A percentile compares a stretch with the other conserved stretches of the same genome.
Conservation (phyloP, 2,329 filamentous ascomycete genomes). For the Aureobasidium uvarum region DNA sequence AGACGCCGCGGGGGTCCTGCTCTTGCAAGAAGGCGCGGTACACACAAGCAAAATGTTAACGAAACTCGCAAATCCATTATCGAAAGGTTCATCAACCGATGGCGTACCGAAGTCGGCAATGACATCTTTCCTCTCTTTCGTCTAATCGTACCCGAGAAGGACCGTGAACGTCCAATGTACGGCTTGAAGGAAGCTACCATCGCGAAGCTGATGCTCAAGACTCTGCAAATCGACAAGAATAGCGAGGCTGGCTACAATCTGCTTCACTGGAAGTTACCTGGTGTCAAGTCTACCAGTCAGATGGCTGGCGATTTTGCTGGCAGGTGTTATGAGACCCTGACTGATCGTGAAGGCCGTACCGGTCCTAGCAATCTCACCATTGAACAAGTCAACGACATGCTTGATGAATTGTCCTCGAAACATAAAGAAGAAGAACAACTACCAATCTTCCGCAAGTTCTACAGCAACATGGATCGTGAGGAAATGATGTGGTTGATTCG, state of each 20-base stretch:
- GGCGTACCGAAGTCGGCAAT: constrained; percentile 82
- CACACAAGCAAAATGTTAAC: constrained; percentile 63
- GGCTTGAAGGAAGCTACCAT: constrained; percentile 91
- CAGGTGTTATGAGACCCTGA: constrained; percentile 80
- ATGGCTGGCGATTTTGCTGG: constrained; percentile 90
- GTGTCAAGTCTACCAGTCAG: constrained; percentile 59
- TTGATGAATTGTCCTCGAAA: constrained; percentile 74
- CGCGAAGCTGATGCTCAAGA: constrained; percentile 83
- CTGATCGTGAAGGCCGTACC: constrained; percentile 74
- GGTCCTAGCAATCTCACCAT: constrained; percentile 77
- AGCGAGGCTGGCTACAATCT: constrained; percentile 85
- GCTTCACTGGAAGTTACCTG: constrained; percentile 88
- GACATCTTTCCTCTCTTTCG: constrained; percentile 93
- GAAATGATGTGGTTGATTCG: constrained; percentile 94
- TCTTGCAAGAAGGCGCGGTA: constrained; percentile 57
- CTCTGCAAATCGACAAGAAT: constrained; percentile 87
- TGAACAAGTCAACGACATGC: constrained; percentile 80
- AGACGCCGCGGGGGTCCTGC: constrained; percentile 62
- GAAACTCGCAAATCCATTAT: constrained; percentile 80
- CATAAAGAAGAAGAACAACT: constrained; percentile 81
- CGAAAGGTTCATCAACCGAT: constrained; percentile 78
- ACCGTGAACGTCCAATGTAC: constrained; percentile 88
- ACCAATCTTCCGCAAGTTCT: constrained; percentile 78
- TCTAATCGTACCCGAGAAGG: constrained; percentile 88
- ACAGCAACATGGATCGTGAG: constrained; percentile 85